These are phyloP conservation scores for Fusarium redolens DNA, from an alignment of 2,329 filamentous ascomycete genomes.

Conservation along the genomic window DNA sequence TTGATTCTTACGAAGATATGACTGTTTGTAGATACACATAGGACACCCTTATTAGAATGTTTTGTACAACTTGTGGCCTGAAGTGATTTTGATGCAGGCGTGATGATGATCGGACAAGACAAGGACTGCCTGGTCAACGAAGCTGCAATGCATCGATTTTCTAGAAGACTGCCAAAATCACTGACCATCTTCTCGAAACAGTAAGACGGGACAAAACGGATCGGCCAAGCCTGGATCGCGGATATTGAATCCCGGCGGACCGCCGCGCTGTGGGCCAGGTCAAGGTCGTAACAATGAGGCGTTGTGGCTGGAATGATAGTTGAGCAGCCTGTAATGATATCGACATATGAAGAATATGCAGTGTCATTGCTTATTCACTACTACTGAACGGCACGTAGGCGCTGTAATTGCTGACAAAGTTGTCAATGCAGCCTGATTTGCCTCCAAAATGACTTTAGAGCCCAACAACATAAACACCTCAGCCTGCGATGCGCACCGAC, in stretches of 20 bases:
- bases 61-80: background rate
- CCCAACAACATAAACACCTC: background rate
- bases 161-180: constrained; percentile 33
- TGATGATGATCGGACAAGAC: background rate
- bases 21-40: constrained; percentile 27
- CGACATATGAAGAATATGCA: background rate
- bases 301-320: background rate
- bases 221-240: constrained; percentile 28
- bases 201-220: background rate
- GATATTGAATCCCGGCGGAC: constrained; percentile 30
- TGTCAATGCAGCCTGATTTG: background rate
- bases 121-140: background rate
- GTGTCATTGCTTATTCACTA: background rate
- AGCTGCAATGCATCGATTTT: constrained; percentile 11
- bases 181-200: background rate
- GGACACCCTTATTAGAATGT: constrained; percentile 34
- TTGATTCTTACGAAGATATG: constrained; percentile 28
- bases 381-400: background rate
- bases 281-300: background rate
- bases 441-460: background rate
- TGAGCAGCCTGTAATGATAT: background rate
- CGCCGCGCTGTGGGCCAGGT: constrained; percentile 13
- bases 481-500: background rate
- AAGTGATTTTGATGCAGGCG: background rate
- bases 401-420: background rate